Evolutionary conservation across 2,329 filamentous ascomycete genomes (phyloP).

Genomic region (Talaromyces albobiverticillius): DNA sequence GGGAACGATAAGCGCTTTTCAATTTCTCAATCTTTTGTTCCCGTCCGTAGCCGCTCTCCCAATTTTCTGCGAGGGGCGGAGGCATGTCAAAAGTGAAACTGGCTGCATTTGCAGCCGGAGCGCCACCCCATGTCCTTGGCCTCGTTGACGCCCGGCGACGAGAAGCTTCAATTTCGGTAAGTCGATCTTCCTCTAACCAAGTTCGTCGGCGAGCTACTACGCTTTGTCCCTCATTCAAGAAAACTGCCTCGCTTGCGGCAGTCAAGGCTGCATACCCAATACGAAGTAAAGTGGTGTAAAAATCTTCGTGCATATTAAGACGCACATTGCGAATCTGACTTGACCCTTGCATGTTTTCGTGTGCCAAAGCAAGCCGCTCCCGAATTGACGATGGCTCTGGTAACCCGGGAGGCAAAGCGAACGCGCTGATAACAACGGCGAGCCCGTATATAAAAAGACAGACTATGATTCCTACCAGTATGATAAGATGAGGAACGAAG

Average conservation of each 20-base stretch:
- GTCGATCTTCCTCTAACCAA: conserved; percentile 86
- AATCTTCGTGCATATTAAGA: conserved; percentile 85
- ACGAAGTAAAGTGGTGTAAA: conserved; percentile 85
- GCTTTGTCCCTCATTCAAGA: conserved; percentile 80
- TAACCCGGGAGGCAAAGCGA: conserved; percentile 58
- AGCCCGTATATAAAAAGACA: conserved; percentile 75
- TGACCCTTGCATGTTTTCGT: conserved; percentile 89
- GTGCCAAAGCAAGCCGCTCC: conserved; percentile 67
- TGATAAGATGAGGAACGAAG: conserved; percentile 90
- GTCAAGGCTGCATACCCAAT: conserved; percentile 85
- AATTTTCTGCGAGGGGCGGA: conserved; percentile 29
- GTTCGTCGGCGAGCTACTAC: conserved; percentile 74
- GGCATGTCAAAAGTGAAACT: conserved; percentile 32
- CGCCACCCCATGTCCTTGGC: conserved; percentile 17
- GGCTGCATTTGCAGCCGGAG: conserved; percentile 26
- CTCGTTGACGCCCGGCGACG: conserved; percentile 27
- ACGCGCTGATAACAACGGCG: conserved; percentile 71
- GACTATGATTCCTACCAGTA: conserved; percentile 71
- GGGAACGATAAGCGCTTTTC: conserved; percentile 32
- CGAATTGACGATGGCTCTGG: conserved; percentile 45
- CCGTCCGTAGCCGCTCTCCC: conserved; percentile 46
- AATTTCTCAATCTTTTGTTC: conserved; percentile 45
- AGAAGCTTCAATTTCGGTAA: conserved; percentile 67
- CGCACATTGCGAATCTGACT: conserved; percentile 77
- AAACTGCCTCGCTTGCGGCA: conserved; percentile 92